Conservation (phyloP, 1,284 basidiomycete species). For the Wallemia hederae region DNA sequence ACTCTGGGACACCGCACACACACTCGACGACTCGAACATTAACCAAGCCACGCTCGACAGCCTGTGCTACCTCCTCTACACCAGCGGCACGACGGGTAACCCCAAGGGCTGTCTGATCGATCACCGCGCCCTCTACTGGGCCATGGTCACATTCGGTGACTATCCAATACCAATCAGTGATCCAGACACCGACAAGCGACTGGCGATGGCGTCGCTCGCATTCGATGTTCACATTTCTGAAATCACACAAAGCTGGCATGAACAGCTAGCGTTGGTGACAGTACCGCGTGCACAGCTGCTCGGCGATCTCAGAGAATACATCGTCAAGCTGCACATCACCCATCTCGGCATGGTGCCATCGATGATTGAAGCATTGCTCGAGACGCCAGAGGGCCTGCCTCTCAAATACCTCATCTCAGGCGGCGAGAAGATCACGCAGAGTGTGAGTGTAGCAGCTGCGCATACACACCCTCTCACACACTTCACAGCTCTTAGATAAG, state of each 20-base stretch:
- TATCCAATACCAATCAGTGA: constrained; percentile 14
- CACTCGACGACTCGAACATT: constrained; percentile 15
- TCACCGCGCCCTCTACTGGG: constrained; percentile 21
- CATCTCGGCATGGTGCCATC: constrained; percentile 27
- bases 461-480: background rate
- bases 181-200: constrained; percentile 16
- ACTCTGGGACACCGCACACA: constrained; percentile 15
- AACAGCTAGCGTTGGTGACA: constrained; percentile 22
- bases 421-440: constrained; percentile 27
- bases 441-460: constrained; percentile 14
- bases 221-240: constrained; percentile 27
- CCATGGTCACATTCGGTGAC: constrained; percentile 19
- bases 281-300: constrained; percentile 22
- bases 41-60: constrained; percentile 14
- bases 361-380: constrained; percentile 25
- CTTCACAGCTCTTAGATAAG: constrained; percentile 22
- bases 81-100: constrained; percentile 25
- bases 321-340: constrained; percentile 21
- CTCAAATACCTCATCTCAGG: constrained; percentile 24
- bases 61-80: constrained; percentile 26
- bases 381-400: constrained; percentile 14
- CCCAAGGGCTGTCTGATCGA: constrained; percentile 29
- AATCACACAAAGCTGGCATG: constrained; percentile 19
- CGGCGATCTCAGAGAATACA: constrained; percentile 22
- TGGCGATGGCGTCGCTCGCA: constrained; percentile 21